These are phyloP conservation scores for Coleophoma cylindrospora DNA, from an alignment of 2,329 filamentous ascomycete genomes.

Conservation along the genomic window DNA sequence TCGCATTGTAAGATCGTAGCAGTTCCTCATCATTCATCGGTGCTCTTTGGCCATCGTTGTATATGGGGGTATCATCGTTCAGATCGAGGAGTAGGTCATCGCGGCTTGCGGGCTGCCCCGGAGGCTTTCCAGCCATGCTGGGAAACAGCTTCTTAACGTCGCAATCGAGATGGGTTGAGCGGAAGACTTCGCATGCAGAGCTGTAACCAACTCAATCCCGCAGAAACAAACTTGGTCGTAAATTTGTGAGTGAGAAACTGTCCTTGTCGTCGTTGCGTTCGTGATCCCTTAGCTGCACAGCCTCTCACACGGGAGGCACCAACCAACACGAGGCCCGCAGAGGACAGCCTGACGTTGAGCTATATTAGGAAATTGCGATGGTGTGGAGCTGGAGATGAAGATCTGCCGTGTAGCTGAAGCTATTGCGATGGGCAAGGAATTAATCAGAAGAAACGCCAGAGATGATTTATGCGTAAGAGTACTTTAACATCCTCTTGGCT, in stretches of 20 bases:
- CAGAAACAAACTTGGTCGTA: neutral
- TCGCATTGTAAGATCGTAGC: conserved; percentile 61
- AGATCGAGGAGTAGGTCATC: conserved; percentile 69
- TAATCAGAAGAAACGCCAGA: too few relatives aligned
- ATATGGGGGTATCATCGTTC: conserved; percentile 65
- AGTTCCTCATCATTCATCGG: conserved; percentile 79
- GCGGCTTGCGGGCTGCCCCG: conserved; percentile 40
- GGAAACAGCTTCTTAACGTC: conserved; percentile 19
- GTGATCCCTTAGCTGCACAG: conserved; percentile 8
- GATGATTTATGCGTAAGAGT: too few relatives aligned
- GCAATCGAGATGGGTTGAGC: conserved; percentile 16
- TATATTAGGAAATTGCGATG: neutral
- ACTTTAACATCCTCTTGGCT: neutral
- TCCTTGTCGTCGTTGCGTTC: neutral
- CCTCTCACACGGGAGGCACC: conserved; percentile 3
- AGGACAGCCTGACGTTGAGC: neutral
- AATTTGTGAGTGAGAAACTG: neutral
- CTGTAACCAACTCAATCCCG: neutral
- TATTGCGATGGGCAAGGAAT: too few relatives aligned
- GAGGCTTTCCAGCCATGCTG: conserved; percentile 58
- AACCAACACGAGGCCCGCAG: conserved; percentile 1
- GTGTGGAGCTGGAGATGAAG: neutral
- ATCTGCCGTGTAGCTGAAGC: too few relatives aligned
- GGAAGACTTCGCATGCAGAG: neutral
- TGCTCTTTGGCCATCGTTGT: conserved; percentile 71